Evolutionary conservation across 768 basidiomycete genomes (phyloP).

Genomic region (Strobilomyces dryophilus): DNA sequence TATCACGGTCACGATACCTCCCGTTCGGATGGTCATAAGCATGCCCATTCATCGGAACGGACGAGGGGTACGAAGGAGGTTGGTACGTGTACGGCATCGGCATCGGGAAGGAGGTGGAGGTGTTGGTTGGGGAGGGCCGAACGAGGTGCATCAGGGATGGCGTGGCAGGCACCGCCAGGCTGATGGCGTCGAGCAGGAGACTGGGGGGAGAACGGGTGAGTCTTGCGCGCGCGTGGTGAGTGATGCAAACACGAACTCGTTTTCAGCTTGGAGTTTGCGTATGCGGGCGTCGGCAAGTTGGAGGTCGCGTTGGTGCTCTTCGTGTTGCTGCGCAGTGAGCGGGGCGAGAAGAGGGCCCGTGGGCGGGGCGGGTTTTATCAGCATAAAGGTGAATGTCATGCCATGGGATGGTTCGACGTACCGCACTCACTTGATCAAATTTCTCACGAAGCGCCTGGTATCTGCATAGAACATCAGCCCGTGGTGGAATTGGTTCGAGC

Average conservation of each 20-base stretch:
- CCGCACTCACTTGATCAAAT: constrained; percentile 30
- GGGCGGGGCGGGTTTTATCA: neutral
- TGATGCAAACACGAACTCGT: constrained; percentile 21
- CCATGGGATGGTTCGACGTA: constrained; percentile 13
- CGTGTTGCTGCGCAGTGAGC: constrained; percentile 14
- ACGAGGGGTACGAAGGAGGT: constrained; percentile 6
- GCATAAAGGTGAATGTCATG: neutral
- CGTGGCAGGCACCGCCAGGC: constrained; percentile 29
- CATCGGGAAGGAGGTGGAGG: constrained; percentile 10
- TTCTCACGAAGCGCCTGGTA: constrained; percentile 31
- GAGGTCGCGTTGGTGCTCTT: constrained; percentile 25
- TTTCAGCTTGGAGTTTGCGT: constrained; percentile 30
- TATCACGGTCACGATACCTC: constrained; percentile 22
- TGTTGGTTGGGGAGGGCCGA: constrained; percentile 24
- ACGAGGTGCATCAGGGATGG: constrained; percentile 31
- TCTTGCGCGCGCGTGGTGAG: neutral
- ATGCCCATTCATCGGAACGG: constrained; percentile 24
- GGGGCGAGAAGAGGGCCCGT: neutral
- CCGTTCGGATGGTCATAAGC: constrained; percentile 23
- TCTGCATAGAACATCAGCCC: constrained; percentile 7
- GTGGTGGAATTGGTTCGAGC: neutral
- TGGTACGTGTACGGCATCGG: constrained; percentile 17
- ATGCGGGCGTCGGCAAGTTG: constrained; percentile 26
- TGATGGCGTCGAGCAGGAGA: constrained; percentile 33
- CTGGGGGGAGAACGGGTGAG: constrained; percentile 7